Evolutionary conservation across 2,329 filamentous ascomycete species (phyloP).

Genomic region (Penicillium frequentans): DNA sequence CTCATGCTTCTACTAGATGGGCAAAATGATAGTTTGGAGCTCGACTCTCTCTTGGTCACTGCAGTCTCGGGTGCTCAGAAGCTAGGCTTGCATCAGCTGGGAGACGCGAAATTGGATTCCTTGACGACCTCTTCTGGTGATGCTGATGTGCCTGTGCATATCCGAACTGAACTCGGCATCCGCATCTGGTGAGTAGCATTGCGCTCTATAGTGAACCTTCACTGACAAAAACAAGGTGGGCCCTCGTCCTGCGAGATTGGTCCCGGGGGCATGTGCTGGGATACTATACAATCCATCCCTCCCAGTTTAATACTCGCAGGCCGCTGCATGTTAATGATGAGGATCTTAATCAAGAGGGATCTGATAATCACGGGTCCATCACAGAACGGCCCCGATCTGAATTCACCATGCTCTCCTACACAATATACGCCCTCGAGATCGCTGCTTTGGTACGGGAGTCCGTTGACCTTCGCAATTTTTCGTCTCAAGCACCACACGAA

Average conservation of each 20-base stretch:
- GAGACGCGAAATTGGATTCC: not conserved
- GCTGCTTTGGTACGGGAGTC: conserved; percentile 4
- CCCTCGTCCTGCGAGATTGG: conserved; percentile 17
- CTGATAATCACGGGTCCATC: not conserved
- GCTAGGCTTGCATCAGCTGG: conserved; percentile 10
- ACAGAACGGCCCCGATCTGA: conserved; percentile 8
- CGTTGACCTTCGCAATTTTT: not conserved
- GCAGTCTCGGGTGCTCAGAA: conserved; percentile 16
- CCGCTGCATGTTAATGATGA: conserved; percentile 18
- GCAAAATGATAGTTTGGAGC: conserved; percentile 2
- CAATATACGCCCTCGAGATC: conserved; percentile 2
- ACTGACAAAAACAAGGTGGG: conserved; percentile 10
- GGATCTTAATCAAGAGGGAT: conserved; percentile 1
- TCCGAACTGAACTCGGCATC: conserved; percentile 7
- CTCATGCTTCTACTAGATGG: conserved; percentile 16
- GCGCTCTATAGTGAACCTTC: not conserved
- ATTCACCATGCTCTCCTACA: conserved; percentile 14
- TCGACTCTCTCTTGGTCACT: conserved; percentile 13
- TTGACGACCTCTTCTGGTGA: not conserved
- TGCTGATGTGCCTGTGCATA: not conserved
- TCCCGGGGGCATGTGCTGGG: conserved; percentile 17
- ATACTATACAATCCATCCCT: conserved; percentile 17
- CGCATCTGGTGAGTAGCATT: conserved; percentile 3
- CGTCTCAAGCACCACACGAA: not conserved
- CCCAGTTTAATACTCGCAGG: conserved; percentile 16